Conservation (phyloP, 306 rosid genomes). For the Sicyos edulis region DNA sequence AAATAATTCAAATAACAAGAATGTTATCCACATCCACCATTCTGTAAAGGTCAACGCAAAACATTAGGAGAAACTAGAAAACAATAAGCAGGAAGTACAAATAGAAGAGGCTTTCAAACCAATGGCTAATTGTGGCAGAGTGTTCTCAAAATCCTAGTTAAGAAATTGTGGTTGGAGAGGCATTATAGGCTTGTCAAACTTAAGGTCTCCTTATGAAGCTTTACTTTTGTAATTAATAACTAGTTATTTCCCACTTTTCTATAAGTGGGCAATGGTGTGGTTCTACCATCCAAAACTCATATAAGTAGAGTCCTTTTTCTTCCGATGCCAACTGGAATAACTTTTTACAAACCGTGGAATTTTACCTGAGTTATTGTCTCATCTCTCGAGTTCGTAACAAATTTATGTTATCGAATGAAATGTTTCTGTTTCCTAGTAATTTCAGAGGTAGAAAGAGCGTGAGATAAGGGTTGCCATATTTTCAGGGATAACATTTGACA, state of each 20-base stretch:
- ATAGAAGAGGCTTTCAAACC: background rate
- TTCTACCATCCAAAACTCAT: slow-evolving; percentile 5
- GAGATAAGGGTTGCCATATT: background rate
- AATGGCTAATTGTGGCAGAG: slow-evolving; percentile 8
- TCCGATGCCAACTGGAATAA: background rate
- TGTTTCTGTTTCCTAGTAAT: background rate
- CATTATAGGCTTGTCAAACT: background rate
- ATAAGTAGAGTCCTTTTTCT: slow-evolving; percentile 8
- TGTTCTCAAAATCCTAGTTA: slow-evolving; percentile 10
- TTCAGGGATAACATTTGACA: background rate
- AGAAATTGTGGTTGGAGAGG: background rate
- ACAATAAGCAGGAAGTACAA: background rate
- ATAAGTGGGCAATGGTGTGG: background rate
- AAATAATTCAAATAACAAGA: slow-evolving; percentile 13
- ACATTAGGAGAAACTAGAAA: background rate
- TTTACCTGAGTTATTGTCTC: background rate
- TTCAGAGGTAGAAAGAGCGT: background rate
- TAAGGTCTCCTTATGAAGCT: background rate
- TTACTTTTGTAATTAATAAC: slow-evolving; percentile 1
- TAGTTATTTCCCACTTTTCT: slow-evolving; percentile 8
- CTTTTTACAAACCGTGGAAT: slow-evolving; percentile 1
- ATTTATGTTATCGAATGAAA: slow-evolving; percentile 1
- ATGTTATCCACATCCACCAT: slow-evolving; percentile 7
- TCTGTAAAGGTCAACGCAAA: slow-evolving; percentile 6
- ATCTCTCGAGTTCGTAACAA: background rate